Base-by-base conservation (phyloP, 2,329 filamentous ascomycete genomes). In the Aspergillus ruber region DNA sequence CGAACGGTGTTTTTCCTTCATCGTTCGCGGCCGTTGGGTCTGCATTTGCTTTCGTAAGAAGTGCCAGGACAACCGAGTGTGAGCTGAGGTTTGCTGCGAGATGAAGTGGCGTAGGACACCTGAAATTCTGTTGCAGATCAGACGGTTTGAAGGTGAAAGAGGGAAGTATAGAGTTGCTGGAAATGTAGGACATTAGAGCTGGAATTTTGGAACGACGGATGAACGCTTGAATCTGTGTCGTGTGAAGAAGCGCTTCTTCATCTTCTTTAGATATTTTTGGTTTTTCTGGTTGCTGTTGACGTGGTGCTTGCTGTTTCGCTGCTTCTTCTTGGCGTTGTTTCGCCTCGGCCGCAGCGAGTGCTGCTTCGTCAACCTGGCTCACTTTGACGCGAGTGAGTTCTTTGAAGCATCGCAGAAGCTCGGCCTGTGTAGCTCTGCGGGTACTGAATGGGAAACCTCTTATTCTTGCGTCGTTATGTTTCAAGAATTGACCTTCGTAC, bases 401-500 rank as follows among this genome's bases (percentile, higher is more conserved):
- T 52, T 95, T 86, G 60, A 96, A 98, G 1, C 86, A 86, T 35
- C 91, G 82, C 86, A 97, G 93, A 0, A 98, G 82, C 67, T 98
- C 93, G 42, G 86, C 88, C 62, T 97, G 90, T 0, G 93, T 98
- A 0, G 93, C 89, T 48, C 93, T 79, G 10, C 90, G 81, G 7
- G 93, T 98, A 65, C 80, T 95, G 67, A 98, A 98, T 0, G 93
- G 93, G 53, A 98, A 96, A 0, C 88, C 85, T 47, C 93, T 80
- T 59, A 95, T 77, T 32, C 93, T 78, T 1, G 83, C 74, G 61
- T 98, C 93, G 51, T 89, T 88, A 9, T 83, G 79, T 49, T 78
- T 82, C 46, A 98, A 69, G 1, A 95, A 83, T 62, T 96, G 90
- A 1, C 82, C 88, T 2, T 97, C 90, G 60, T 97, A 95, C 0